A percentile compares a stretch with the other conserved stretches of the same genome.
phyloP scores from a whole-genome alignment of 2,329 filamentous ascomycete species.

The Clonostachys sp. region DNA sequence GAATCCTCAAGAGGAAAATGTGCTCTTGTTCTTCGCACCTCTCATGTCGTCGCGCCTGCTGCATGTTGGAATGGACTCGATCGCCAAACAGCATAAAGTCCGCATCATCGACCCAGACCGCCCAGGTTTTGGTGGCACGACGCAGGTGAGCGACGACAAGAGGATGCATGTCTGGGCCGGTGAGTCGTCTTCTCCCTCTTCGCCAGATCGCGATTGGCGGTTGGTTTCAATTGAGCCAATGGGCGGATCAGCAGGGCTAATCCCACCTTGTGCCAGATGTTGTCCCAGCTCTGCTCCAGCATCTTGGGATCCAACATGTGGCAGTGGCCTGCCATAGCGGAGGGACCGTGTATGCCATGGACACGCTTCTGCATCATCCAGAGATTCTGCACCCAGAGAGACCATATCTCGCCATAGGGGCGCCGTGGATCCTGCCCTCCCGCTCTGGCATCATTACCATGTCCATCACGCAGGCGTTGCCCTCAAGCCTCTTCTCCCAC shows the following conservation, averaged over 20 bases:
- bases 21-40: conserved; percentile 19
- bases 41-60: conserved; percentile 19
- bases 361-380: conserved; percentile 19
- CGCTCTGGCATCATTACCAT: conserved; percentile 13
- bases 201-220: no score
- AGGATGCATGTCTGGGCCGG: conserved; percentile 19
- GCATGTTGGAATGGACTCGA: conserved; percentile 21
- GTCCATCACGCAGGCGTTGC: conserved; percentile 11
- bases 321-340: conserved; percentile 19
- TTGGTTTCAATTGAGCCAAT: no score
- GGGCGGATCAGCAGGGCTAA: no score
- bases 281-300: conserved; percentile 20
- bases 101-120: conserved; percentile 24
- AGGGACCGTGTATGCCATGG: conserved; percentile 21
- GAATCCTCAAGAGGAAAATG: conserved; percentile 13
- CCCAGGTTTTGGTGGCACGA: conserved; percentile 27
- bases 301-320: conserved; percentile 21
- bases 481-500: neutral
- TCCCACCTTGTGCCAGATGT: no score
- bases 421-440: conserved; percentile 21
- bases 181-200: conserved; percentile 10
- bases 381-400: conserved; percentile 13
- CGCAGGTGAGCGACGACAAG: conserved; percentile 10
- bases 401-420: conserved; percentile 17
- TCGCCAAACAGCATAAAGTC: conserved; percentile 20